A percentile compares a stretch with the other conserved stretches of the same genome.
Conservation (phyloP, 306 rosid species). For the Cucumis sativus region DNA sequence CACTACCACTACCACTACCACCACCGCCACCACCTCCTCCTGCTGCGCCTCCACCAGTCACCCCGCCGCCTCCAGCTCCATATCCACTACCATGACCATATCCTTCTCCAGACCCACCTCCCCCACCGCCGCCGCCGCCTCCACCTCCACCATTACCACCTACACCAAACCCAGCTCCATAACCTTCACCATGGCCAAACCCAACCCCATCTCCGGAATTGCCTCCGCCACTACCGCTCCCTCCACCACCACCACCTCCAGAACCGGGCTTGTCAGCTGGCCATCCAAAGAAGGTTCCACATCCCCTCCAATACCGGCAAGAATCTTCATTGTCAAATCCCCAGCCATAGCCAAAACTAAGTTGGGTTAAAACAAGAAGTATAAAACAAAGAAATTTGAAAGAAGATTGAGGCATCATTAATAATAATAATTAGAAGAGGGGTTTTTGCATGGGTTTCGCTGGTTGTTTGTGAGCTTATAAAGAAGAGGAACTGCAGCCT, state of each 20-base stretch:
- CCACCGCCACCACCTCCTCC: not conserved
- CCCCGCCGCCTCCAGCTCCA: not conserved
- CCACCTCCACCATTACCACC: not conserved
- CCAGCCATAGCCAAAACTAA: not conserved
- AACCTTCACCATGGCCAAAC: slow-evolving; percentile 1
- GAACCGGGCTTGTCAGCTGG: not conserved
- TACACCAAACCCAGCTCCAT: slow-evolving; percentile 6
- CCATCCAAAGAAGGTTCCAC: slow-evolving; percentile 3
- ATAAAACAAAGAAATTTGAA: not conserved
- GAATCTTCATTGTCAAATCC: not conserved
- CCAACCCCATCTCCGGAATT: not conserved
- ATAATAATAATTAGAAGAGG: not conserved
- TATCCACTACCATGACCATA: not conserved
- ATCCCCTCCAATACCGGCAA: slow-evolving; percentile 4
- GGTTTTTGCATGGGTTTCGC: not conserved
- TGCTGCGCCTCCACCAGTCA: not conserved
- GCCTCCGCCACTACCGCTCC: not conserved
- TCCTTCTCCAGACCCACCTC: not conserved
- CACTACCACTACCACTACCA: not conserved
- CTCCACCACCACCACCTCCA: not conserved
- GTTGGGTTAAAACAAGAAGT: not conserved
- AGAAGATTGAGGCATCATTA: not conserved
- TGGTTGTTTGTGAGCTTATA: not conserved
- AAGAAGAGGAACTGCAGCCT: not conserved
- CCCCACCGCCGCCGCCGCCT: not conserved